Evolutionary conservation across 2,329 filamentous ascomycete species (phyloP), one percentile per base, ranked within the genome.

Genomic region (Alternaria panax): DNA sequence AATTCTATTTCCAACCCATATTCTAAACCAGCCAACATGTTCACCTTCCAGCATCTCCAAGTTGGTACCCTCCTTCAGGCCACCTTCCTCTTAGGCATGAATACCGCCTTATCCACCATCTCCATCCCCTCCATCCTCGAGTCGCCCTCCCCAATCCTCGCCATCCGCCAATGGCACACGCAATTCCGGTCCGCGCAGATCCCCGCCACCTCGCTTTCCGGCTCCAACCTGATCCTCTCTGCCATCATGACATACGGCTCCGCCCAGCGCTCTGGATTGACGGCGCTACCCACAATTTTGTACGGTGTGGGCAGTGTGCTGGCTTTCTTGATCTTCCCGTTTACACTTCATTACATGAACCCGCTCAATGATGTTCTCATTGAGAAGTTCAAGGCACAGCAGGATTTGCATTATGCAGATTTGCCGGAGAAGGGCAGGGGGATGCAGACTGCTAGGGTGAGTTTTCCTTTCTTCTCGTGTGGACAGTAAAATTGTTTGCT

Each of bases 371-470:
- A 54, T 4, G 41, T 36, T 11, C 43, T 54, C 7, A 28, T 47
- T 6, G 41, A 38, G 51, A 54, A 54, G 41, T 47, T 38, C 24
- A 22, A 6, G 8, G 22, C 22, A 7, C 51, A 54, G 30, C n/a
- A 27, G n/a, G 51, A 54, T 20, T 12, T 54, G 16, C 51, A 54
- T 38, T 54, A 54, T 6, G 41, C 51, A 12, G 51, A 54, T 9
- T 20, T 54, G 12, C 51, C 41, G 8, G 51, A 54, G 30, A 54
- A 54, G 22, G 41, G 43, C 34, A 45, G 24, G 41, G 51, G 51
- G 1, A 54, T 54, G 51, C 51, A 54, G n/a, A 54, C 51, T 47
- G 51, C 51, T 7, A 47, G 30, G 5, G 51, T 54, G 12, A 54
- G 51, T 25, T 9, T n/a, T 2, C 4, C 28, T 4, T 6, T 4